Base-by-base conservation (phyloP, 2,329 filamentous ascomycete species). In the Colletotrichum lindemuthianum region DNA sequence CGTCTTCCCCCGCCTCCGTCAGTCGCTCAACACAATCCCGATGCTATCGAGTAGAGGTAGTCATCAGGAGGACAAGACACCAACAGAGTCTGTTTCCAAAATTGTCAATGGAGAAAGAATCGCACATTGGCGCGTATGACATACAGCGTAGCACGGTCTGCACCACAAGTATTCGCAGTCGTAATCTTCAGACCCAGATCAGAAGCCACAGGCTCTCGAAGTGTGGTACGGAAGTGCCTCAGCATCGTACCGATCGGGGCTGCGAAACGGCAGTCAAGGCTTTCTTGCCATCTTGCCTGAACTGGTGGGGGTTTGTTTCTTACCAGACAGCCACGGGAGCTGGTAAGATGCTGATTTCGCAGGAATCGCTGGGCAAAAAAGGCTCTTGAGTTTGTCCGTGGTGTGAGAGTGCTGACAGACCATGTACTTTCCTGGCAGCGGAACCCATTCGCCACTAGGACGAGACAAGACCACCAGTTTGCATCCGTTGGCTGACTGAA, bases 301-400 rank as follows among this genome's bases (percentile, higher is more conserved):
- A 56, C 47, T 36, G 47, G 51, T 50, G 51, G 50, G 40, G 58
- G 51, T 47, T 60, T 47, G 37, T 57, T 60, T 52, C 47, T 61
- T 51, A 37, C 44, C 41, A 65, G 36, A 65, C 51, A 65, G 58
- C 58, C 58, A 65, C 61, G 39, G 24, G 15, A 34, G 34, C 58
- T 40, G 51, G 47, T 24, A 15, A 52, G 45, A 40, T 51, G 61
- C 61, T 49, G 61, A 65, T 65, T 58, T 48, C 33, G 33, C 40
- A 47, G 40, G 36, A 34, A 43, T 44, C 15, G 12, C 41, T 45
- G 61, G 47, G 59, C 61, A 52, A 56, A 49, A 47, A 32, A 34
- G 53, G 15, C 58, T 36, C 33, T 39, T 39, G 37, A 24, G 48
- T 40, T 36, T 34, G 44, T 50, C 56, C 47, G 57, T 40, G 16